These are phyloP conservation scores for Alternaria sp. DNA, from an alignment of 2,329 filamentous ascomycete genomes.

Conservation along the genomic window DNA sequence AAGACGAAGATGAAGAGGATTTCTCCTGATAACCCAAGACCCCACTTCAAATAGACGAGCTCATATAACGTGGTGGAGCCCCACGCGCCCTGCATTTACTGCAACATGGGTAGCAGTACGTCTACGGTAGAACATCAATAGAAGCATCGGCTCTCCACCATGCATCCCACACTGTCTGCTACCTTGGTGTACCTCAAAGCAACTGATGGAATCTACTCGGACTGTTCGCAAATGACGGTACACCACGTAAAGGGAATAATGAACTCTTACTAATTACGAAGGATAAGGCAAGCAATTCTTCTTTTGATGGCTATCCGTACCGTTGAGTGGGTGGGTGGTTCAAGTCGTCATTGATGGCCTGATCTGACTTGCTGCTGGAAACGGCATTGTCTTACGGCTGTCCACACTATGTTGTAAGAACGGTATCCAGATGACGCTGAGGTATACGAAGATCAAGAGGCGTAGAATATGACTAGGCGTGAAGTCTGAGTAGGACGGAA, in stretches of 20 bases:
- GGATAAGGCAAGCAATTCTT: not conserved
- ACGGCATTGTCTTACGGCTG: not conserved
- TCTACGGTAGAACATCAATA: constrained; percentile 17
- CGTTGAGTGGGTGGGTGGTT: not conserved
- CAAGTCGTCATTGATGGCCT: not conserved
- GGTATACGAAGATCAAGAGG: not conserved
- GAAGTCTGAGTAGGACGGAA: not conserved
- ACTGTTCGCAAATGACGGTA: not conserved
- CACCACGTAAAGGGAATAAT: not conserved
- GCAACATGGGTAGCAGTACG: constrained; percentile 10
- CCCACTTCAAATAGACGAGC: constrained; percentile 18
- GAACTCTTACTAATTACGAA: not conserved
- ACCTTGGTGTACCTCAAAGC: not conserved
- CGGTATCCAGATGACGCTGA: not conserved
- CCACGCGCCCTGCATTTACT: constrained; percentile 15
- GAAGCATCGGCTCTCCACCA: constrained; percentile 23
- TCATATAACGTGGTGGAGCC: constrained; percentile 22
- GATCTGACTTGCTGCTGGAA: not conserved
- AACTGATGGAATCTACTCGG: not conserved
- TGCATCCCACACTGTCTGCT: not conserved
- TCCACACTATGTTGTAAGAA: not conserved
- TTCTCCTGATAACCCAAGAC: constrained; percentile 33
- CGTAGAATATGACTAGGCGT: not conserved
- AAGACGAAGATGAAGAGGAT: constrained; percentile 39
- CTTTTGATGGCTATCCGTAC: not conserved